Percentiles rank a stretch among this genome's conserved stretches.
Evolutionary conservation across 495 filamentous ascomycete species (phyloP).

Genomic region (Cercophora scortea): DNA sequence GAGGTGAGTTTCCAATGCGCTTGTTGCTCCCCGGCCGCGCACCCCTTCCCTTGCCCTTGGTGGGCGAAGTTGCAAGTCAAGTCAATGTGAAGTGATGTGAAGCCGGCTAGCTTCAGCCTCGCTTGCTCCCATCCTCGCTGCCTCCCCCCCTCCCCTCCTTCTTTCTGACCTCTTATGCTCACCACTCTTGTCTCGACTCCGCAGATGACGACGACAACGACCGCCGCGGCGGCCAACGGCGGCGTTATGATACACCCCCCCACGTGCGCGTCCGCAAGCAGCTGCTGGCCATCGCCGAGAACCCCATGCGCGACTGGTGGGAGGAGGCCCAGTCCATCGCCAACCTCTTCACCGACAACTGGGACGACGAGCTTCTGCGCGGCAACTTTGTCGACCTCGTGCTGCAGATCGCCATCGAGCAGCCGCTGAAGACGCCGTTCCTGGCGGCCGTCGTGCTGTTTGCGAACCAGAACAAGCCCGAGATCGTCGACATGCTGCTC

Average conservation of each 20-base stretch:
- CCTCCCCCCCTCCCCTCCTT: background rate
- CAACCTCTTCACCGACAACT: conserved; percentile 66
- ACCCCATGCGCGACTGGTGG: conserved; percentile 68
- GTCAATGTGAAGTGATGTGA: too few species aligned
- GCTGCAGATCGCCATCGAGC: conserved; percentile 73
- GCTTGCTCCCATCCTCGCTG: background rate
- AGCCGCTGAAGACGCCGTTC: conserved; percentile 95
- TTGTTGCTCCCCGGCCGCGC: background rate
- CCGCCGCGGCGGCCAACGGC: conserved; percentile 60
- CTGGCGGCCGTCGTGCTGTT: conserved; percentile 72
- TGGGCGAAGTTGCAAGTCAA: background rate
- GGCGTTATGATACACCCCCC: conserved; percentile 72
- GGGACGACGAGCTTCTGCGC: conserved; percentile 60
- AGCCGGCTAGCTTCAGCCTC: conserved; percentile 25
- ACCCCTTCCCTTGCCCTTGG: too few species aligned
- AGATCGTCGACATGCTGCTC: conserved; percentile 62
- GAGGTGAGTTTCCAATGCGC: conserved; percentile 33
- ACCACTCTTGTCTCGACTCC: background rate
- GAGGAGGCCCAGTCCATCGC: conserved; percentile 75
- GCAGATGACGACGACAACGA: conserved; percentile 49
- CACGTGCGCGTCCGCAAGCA: conserved; percentile 70
- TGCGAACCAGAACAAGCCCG: conserved; percentile 63
- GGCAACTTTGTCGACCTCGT: conserved; percentile 61
- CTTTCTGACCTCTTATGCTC: background rate
- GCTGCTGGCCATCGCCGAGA: conserved; percentile 78